Evolutionary conservation across 164 flowering plant genomes (phyloP), one percentile per base, ranked within the genome.

Genomic region (Magnolia sinica): DNA sequence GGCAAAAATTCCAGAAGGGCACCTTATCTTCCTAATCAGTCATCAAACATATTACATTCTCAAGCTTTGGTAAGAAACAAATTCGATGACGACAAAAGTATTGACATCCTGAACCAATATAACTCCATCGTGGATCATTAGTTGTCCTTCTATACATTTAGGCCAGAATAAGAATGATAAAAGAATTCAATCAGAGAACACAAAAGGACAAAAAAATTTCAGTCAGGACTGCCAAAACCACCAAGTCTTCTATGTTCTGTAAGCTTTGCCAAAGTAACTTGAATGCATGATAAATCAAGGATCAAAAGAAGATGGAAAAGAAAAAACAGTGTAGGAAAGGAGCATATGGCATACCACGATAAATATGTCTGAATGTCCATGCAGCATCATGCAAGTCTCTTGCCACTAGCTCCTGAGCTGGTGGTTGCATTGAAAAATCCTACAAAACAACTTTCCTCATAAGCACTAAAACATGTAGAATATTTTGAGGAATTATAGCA

Each of bases 381-480:
- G 91, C 19, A 69, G 77, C 87, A 77, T 90, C 93, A 86, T 95
- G 98, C 84, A 95, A 81, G 82, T 95, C 98, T 83, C 84, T 89
- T 37, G 98, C 98, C 8, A 83, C 80, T 58, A 95, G 78, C 85
- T 95, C 98, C 79, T 92, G 98, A 71, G 93, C 90, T 70, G 98
- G 98, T 45, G 97, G 98, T 88, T 92, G 98, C 98, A 92, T 92
- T 23, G 94, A 85, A 71, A 83, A 92, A 82, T 95, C 98, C 98
- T 95, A 78, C 23, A 64, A 76, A 78, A 45, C 5, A 73, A 14
- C 49, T 67, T 68, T 71, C 64, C 69, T 31, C 5, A 74, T 85
- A 20, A 87, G 84, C 31, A 78, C 73, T 27, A 49, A 22, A 52
- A 4, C 27, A 14, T 29, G 49, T 68, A 68, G 71, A 68, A 1